Evolutionary conservation across 345 rosid species (phyloP), one percentile per base, ranked within the genome.

Genomic region (Theobroma cacao): DNA sequence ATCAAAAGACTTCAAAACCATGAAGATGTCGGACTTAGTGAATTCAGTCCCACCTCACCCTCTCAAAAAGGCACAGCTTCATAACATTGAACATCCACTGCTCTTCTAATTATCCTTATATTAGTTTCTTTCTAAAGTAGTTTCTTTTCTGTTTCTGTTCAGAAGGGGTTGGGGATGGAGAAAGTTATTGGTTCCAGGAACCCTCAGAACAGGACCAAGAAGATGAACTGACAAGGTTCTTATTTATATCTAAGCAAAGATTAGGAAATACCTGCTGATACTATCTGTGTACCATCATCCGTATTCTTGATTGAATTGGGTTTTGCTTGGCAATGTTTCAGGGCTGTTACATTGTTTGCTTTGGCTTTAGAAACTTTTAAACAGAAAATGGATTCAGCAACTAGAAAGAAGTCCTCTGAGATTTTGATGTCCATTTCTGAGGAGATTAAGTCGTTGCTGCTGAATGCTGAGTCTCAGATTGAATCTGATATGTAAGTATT

Each of bases 211-310:
- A 78, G 81, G 84, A 75, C 67, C 87, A 83, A 79, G 91, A 84
- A 83, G 91, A 88, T 82, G 99, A 91, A 67, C 79, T 87, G 85
- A 86, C 89, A 78, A 97, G 98, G 98, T 94, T 78, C 80, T 67
- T 80, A 30, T 81, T 66, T 75, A 40, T 63, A 24, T 78, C 60
- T 40, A 77, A 48, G 31, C 28, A 50, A 15, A 65, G 63, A 15
- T 40, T 55, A 48, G 47, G 63, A 36, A 26, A 47, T 56, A 55
- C 74, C 40, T 38, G 18, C 43, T 55, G 48, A 31, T 65, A 53
- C 38, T 75, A 41, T 67, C 28, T 62, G 43, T 75, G 74, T 45
- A 55, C 55, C 43, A 56, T 76, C 26, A 61, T 30, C 18, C 80
- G 76, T 33, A 36, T 71, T 61, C 74, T 45, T 70, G 67, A 61